Evolutionary conservation across 129 eudicot species (phyloP).

Genomic region (Arctium minus): DNA sequence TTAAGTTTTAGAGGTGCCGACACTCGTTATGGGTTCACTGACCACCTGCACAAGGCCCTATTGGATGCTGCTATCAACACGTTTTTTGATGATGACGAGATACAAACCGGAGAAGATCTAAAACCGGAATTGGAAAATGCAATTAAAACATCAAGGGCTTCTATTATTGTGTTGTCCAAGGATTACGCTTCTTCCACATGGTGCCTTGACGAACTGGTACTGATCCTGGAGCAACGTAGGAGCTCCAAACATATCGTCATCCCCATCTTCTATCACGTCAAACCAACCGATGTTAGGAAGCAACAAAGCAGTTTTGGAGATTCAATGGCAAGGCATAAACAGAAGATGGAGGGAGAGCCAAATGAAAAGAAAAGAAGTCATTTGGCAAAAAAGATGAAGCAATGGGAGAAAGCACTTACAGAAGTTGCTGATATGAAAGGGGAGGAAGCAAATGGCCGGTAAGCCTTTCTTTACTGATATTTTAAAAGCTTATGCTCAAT

Average conservation of each 20-base stretch:
- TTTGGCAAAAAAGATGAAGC: background rate
- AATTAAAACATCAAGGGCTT: background rate
- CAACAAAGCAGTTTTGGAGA: background rate
- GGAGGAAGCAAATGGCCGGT: background rate
- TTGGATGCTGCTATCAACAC: background rate
- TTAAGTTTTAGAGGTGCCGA: constrained; percentile 16
- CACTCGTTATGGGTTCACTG: background rate
- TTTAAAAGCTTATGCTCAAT: background rate
- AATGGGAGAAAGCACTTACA: constrained; percentile 4
- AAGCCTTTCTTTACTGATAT: background rate
- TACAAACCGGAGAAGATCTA: constrained; percentile 5
- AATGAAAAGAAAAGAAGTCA: background rate
- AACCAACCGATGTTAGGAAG: background rate
- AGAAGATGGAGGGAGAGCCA: background rate
- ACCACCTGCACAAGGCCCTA: background rate
- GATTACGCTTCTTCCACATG: background rate
- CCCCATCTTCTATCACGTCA: background rate
- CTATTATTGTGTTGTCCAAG: background rate
- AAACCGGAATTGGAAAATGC: background rate
- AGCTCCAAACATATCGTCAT: background rate
- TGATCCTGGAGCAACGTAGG: constrained; percentile 2
- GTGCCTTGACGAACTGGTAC: background rate
- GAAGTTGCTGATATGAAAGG: constrained; percentile 14
- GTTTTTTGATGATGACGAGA: constrained; percentile 4
- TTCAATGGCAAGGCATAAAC: constrained; percentile 1